Evolutionary conservation across 2,329 filamentous ascomycete genomes (phyloP).

Genomic region (Zelopaecilomyces penicillatus): DNA sequence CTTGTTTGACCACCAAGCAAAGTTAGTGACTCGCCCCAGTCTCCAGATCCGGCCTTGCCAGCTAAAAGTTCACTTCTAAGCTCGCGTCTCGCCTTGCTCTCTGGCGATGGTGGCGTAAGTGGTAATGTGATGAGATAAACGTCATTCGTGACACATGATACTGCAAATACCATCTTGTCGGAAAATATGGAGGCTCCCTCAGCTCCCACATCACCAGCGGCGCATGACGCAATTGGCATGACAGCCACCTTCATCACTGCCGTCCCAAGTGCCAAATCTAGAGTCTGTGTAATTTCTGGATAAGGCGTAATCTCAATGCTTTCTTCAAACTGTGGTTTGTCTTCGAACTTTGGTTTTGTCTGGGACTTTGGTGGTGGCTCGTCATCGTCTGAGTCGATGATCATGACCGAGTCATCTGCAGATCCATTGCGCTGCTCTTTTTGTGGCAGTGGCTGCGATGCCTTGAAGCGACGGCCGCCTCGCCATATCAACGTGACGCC

Average conservation of each 20-base stretch:
- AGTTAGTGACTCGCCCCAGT: constrained; percentile 54
- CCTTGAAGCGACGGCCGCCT: constrained; percentile 52
- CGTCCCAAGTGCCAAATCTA: constrained; percentile 52
- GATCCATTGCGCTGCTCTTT: constrained; percentile 45
- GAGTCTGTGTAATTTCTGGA: constrained; percentile 48
- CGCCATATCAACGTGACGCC: constrained; percentile 55
- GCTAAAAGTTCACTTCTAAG: constrained; percentile 42
- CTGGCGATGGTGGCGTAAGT: constrained; percentile 51
- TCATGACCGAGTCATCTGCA: constrained; percentile 47
- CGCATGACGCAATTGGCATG: constrained; percentile 41
- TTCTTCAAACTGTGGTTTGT: constrained; percentile 52
- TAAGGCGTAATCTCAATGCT: constrained; percentile 40
- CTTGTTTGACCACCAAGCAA: constrained; percentile 45
- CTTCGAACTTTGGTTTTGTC: constrained; percentile 30
- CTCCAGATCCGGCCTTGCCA: constrained; percentile 48
- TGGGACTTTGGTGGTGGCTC: constrained; percentile 29
- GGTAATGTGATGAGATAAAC: constrained; percentile 51
- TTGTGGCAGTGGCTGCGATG: constrained; percentile 16
- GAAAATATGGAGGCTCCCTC: constrained; percentile 41
- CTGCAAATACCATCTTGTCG: constrained; percentile 52
- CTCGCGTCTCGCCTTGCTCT: constrained; percentile 48
- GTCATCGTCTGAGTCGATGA: constrained; percentile 57
- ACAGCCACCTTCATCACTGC: constrained; percentile 49
- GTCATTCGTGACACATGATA: constrained; percentile 49
- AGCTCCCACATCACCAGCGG: constrained; percentile 39